phyloP scores from a whole-genome alignment of 495 filamentous ascomycete genomes.

The Aspergillus haitiensis region DNA sequence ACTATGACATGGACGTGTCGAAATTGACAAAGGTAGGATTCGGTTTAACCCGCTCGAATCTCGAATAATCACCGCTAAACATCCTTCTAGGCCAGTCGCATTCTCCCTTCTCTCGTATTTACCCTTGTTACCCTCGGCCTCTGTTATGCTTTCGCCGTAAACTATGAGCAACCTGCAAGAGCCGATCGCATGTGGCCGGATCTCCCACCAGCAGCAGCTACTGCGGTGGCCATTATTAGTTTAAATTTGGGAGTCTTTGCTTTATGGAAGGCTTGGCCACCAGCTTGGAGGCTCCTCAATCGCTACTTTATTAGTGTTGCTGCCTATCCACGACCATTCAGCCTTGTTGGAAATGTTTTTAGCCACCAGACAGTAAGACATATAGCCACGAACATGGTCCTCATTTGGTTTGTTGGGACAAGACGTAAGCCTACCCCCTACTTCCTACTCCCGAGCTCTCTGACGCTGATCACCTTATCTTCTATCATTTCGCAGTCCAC shows the following conservation, averaged over 20 bases:
- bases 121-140: conserved; percentile 51
- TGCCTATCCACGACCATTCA: conserved; percentile 63
- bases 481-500: conserved; percentile 52
- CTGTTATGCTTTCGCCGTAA: conserved; percentile 54
- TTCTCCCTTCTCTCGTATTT: conserved; percentile 65
- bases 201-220: conserved; percentile 76
- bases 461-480: background rate
- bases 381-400: conserved; percentile 67
- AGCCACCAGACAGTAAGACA: conserved; percentile 73
- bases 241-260: conserved; percentile 62
- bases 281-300: conserved; percentile 72
- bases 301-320: conserved; percentile 73
- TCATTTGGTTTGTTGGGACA: conserved; percentile 59
- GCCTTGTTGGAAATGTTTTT: conserved; percentile 70
- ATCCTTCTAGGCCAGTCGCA: conserved; percentile 50
- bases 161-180: conserved; percentile 62
- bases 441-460: background rate
- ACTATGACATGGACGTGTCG: conserved; percentile 33
- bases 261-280: conserved; percentile 64
- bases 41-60: background rate
- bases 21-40: conserved; percentile 39
- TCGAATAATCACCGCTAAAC: background rate
- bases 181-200: conserved; percentile 67
- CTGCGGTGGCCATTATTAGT: conserved; percentile 64
- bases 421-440: conserved; percentile 42